Evolutionary conservation across 768 basidiomycete genomes (phyloP).

Genomic region (Agrocybe chaxingu): DNA sequence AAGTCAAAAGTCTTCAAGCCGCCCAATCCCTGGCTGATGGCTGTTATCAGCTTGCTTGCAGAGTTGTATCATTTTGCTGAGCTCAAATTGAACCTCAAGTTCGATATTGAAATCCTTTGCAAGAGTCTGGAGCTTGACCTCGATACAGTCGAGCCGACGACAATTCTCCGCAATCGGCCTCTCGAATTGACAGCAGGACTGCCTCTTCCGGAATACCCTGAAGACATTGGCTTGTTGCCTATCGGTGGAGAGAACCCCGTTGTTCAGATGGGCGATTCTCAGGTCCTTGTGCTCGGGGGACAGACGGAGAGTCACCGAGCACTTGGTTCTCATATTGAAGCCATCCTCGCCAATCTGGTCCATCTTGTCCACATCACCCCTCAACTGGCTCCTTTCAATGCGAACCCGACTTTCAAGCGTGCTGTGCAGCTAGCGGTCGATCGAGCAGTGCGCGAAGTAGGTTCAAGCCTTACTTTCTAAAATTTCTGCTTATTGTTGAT

Average conservation of each 20-base stretch:
- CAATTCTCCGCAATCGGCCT: slow-evolving; percentile 76
- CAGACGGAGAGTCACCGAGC: slow-evolving; percentile 64
- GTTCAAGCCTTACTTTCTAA: slow-evolving; percentile 9
- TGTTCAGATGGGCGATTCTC: slow-evolving; percentile 51
- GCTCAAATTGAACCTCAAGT: slow-evolving; percentile 93
- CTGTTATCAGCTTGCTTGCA: slow-evolving; percentile 83
- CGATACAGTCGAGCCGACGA: slow-evolving; percentile 79
- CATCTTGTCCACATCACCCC: slow-evolving; percentile 74
- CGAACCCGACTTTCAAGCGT: slow-evolving; percentile 83
- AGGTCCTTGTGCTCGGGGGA: slow-evolving; percentile 60
- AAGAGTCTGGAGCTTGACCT: slow-evolving; percentile 87
- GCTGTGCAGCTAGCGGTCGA: slow-evolving; percentile 90
- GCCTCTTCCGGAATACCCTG: slow-evolving; percentile 73
- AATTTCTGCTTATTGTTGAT: slow-evolving; percentile 5
- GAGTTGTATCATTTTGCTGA: slow-evolving; percentile 98
- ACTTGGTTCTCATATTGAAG: slow-evolving; percentile 77
- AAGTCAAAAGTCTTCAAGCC: slow-evolving; percentile 92
- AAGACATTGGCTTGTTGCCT: slow-evolving; percentile 76
- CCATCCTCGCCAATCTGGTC: slow-evolving; percentile 68
- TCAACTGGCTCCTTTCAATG: slow-evolving; percentile 70
- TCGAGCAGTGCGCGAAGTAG: slow-evolving; percentile 89
- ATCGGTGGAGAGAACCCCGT: slow-evolving; percentile 67
- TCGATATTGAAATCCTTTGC: slow-evolving; percentile 97
- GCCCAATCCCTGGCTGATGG: slow-evolving; percentile 99
- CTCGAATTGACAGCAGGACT: slow-evolving; percentile 57